Conservation (phyloP, 2,329 filamentous ascomycete genomes). For the Ascochyta lentis region DNA sequence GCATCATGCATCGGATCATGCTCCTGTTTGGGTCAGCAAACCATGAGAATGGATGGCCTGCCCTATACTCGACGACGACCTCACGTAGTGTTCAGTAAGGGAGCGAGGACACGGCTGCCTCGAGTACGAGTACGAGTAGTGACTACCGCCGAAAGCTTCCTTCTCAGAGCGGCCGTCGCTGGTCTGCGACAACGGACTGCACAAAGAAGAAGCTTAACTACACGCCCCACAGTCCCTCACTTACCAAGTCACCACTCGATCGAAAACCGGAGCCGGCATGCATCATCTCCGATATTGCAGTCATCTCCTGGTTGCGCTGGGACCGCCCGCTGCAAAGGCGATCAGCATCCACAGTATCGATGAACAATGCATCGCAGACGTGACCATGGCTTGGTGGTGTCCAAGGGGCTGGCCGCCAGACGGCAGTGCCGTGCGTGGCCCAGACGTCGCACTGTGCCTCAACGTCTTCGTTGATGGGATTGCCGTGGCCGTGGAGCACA, state of each 20-base stretch:
- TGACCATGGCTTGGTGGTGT: background rate
- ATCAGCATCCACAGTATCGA: constrained; percentile 29
- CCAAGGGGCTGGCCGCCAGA: background rate
- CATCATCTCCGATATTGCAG: constrained; percentile 28
- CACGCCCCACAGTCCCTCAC: constrained; percentile 32
- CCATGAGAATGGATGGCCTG: constrained; percentile 30
- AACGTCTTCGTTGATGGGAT: constrained; percentile 17
- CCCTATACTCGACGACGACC: constrained; percentile 39
- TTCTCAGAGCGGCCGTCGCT: constrained; percentile 19
- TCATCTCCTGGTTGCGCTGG: constrained; percentile 24
- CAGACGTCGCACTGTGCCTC: constrained; percentile 5
- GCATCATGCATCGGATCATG: constrained; percentile 42
- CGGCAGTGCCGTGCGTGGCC: background rate
- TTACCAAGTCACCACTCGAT: constrained; percentile 20
- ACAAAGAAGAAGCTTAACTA: constrained; percentile 13
- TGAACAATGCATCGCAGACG: background rate
- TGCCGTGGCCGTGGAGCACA: constrained; percentile 27
- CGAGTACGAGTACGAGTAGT: constrained; percentile 6
- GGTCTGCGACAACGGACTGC: constrained; percentile 20
- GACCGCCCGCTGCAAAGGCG: constrained; percentile 41
- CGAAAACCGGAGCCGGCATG: constrained; percentile 18
- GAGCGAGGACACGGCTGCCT: constrained; percentile 1
- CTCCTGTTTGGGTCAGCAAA: constrained; percentile 36
- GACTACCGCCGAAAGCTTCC: constrained; percentile 8
- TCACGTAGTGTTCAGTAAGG: constrained; percentile 34